These are phyloP conservation scores for Camellia oleifera DNA, from an alignment of 179 eudicot genomes.

Conservation along the genomic window DNA sequence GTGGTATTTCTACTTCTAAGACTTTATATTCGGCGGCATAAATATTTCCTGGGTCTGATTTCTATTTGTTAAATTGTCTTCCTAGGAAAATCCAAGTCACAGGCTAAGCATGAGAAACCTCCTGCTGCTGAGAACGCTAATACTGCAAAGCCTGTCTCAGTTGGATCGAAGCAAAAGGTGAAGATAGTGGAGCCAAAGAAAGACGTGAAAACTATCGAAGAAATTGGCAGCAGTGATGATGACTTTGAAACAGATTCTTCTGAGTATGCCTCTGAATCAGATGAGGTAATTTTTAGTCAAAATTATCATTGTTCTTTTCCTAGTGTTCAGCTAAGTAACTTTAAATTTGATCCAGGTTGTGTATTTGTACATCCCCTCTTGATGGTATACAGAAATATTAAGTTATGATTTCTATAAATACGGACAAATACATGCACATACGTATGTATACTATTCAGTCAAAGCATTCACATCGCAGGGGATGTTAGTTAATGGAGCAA, in stretches of 20 bases:
- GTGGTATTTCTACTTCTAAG: slow-evolving; percentile 16
- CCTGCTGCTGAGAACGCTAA: slow-evolving; percentile 25
- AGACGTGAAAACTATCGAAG: slow-evolving; percentile 32
- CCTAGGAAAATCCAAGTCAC: slow-evolving; percentile 34
- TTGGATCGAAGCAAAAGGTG: slow-evolving; percentile 49
- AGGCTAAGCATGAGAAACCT: slow-evolving; percentile 29
- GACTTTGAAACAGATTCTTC: slow-evolving; percentile 23
- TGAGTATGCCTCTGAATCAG: slow-evolving; percentile 32
- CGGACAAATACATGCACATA: no score
- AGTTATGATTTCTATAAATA: no score
- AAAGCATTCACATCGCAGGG: no score
- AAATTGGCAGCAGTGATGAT: slow-evolving; percentile 35
- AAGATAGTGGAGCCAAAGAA: slow-evolving; percentile 50
- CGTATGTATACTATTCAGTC: no score
- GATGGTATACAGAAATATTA: background rate
- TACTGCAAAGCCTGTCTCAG: slow-evolving; percentile 29
- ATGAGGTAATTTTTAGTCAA: slow-evolving; percentile 31
- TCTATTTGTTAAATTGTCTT: slow-evolving; percentile 7
- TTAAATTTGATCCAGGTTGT: background rate
- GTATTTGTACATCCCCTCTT: background rate
- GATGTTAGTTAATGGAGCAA: no score
- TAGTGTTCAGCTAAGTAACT: background rate
- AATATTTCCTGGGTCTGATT: background rate
- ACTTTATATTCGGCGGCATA: background rate
- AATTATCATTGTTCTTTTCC: slow-evolving; percentile 6